Evolutionary conservation across 148 eudicot species (phyloP), one percentile per base, ranked within the genome.

Genomic region (Pharnaceum exiguum): DNA sequence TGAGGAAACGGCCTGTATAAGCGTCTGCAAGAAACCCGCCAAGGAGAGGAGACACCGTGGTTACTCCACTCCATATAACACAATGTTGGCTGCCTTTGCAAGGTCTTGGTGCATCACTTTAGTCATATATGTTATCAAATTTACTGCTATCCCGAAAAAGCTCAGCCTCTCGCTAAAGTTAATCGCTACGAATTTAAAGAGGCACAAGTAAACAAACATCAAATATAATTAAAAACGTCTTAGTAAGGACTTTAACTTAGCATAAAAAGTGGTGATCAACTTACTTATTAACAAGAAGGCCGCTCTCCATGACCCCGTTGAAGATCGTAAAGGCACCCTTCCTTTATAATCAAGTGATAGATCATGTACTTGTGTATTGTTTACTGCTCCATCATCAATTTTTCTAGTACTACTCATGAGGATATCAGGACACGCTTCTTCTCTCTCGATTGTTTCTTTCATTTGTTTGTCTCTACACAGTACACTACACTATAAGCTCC

Each of bases 11-110:
- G 28, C 97, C 97, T 2, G 77, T 53, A 65, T 79, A 86, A 45
- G 86, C 84, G 46, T 90, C 97, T 0, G 97, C 97, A 36, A 90
- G 23, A 60, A 90, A 84, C 0, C 95, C 97, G 13, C 97, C 95
- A 10, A 86, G 7, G 7, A 90, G 72, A 0, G 95, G 91, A 84
- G 82, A 83, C 56, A 84, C 46, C 2, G 95, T 80, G 44, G 91
- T 83, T 7, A 86, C 88, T 16, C 97, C 97, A 16, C 72, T 13
- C 95, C 95, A 90, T 29, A 70, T 46, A 81, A 86, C 25, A 79
- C 93, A 35, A 59, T 81, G 42, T 75, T 90, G 2, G 81, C 97
- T 24, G 97, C 85, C 1, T 86, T 79, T 67, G 72, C 72, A 19
- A 86, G 74, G 74, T 86, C 97, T 74, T 77, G 79, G 31, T 86